phyloP scores from a whole-genome alignment of 345 rosid genomes.

The Pistacia atlantica region DNA sequence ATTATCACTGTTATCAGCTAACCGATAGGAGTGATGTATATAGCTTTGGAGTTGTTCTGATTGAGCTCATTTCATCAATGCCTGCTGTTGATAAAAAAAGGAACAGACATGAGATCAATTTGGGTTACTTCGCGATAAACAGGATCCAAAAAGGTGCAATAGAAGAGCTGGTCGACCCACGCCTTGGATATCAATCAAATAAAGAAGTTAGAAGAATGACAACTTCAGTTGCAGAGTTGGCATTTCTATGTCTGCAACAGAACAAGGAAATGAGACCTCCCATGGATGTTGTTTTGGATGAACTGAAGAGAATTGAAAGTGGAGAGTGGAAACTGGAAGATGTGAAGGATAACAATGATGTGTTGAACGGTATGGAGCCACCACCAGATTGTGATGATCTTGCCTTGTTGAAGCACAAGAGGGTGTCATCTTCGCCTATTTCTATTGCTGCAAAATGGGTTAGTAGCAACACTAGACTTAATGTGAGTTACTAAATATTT shows the following conservation, averaged over 20 bases:
- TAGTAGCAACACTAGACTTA: constrained; percentile 44
- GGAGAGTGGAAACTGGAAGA: constrained; percentile 26
- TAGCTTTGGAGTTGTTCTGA: constrained; percentile 75
- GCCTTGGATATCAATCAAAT: constrained; percentile 46
- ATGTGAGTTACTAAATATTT: constrained; percentile 26
- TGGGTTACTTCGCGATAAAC: constrained; percentile 62
- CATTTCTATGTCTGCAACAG: constrained; percentile 65
- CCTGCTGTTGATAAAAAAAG: constrained; percentile 68
- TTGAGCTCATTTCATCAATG: constrained; percentile 64
- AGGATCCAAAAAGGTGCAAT: constrained; percentile 46
- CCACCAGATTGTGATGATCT: constrained; percentile 41
- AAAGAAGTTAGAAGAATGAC: constrained; percentile 43
- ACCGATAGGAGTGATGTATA: constrained; percentile 71
- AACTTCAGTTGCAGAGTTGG: constrained; percentile 56
- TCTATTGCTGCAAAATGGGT: constrained; percentile 61
- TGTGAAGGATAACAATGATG: constrained; percentile 9
- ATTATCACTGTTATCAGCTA: constrained; percentile 59
- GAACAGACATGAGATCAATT: constrained; percentile 52
- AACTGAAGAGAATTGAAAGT: constrained; percentile 41
- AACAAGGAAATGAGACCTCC: constrained; percentile 54
- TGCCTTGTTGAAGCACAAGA: constrained; percentile 30
- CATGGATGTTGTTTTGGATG: constrained; percentile 52
- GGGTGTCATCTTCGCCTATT: constrained; percentile 47
- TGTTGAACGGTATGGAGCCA: constrained; percentile 11
- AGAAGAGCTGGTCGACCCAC: constrained; percentile 53